Percentiles rank a stretch among this genome's conserved stretches.
Conservation (phyloP, 345 rosid species). For the Eucalyptus curtisii region DNA sequence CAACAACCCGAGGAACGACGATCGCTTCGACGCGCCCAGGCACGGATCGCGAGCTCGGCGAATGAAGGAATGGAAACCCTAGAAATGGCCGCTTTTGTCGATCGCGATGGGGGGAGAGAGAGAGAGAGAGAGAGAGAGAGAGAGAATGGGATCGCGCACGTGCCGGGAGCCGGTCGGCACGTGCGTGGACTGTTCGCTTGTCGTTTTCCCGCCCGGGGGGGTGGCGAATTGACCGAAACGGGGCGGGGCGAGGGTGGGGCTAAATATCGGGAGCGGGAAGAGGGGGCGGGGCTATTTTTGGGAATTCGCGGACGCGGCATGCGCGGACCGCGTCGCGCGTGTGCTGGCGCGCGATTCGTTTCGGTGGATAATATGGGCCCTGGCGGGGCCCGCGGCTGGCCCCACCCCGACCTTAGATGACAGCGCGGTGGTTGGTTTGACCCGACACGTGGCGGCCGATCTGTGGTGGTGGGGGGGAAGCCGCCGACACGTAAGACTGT, state of each 20-base stretch:
- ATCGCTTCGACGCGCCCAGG: not conserved
- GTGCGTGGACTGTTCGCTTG: not conserved
- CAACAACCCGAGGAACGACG: not conserved
- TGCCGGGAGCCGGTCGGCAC: not conserved
- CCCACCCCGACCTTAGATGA: not conserved
- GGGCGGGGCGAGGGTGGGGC: not conserved
- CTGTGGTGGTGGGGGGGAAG: not conserved
- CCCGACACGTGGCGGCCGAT: conserved; percentile 15
- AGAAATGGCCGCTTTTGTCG: not conserved
- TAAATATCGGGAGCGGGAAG: not conserved
- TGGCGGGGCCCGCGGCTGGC: not conserved
- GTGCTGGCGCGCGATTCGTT: not conserved
- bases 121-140: too few relatives aligned
- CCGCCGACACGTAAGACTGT: conserved; percentile 9
- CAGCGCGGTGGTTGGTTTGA: conserved; percentile 7
- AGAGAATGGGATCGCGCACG: not conserved
- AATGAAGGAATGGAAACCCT: not conserved
- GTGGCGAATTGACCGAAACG: not conserved
- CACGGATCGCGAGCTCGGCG: not conserved
- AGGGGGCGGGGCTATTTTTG: not conserved
- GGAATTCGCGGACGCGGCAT: conserved; percentile 1
- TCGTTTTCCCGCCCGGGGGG: not conserved
- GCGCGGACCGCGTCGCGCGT: conserved; percentile 12
- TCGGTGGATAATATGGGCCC: not conserved
- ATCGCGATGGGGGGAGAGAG: not conserved